Conservation (phyloP, 176 grass and related monocot species). For the maize (Zea mays) region DNA sequence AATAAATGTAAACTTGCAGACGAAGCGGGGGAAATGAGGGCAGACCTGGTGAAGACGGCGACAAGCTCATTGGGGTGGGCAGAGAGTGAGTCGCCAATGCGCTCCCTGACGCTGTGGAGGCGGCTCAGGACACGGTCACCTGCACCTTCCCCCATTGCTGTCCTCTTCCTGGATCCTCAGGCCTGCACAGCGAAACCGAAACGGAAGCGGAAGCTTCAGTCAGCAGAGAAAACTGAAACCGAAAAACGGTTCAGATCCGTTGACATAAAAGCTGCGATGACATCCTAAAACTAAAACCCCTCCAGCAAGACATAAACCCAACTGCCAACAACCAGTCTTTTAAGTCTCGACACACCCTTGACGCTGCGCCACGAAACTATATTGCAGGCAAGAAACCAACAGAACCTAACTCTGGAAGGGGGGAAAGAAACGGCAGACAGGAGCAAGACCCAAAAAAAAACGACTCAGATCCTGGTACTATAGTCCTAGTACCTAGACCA, state of each 20-base stretch:
- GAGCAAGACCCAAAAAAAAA: not conserved
- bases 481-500: not conserved
- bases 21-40: not conserved
- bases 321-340: not conserved
- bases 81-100: slow-evolving; percentile 81
- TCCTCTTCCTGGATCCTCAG: slow-evolving; percentile 43
- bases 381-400: not conserved
- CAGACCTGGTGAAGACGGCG: slow-evolving; percentile 92
- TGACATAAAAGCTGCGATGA: not conserved
- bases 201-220: not conserved
- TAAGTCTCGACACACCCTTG: not conserved
- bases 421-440: not conserved
- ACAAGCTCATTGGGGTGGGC: slow-evolving; percentile 95
- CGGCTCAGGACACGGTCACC: slow-evolving; percentile 76
- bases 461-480: not conserved
- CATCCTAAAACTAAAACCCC: not conserved
- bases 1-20: not conserved
- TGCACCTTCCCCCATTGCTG: slow-evolving; percentile 62
- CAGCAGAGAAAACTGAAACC: not conserved
- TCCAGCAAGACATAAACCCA: slow-evolving; percentile 19
- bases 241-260: slow-evolving; percentile 17
- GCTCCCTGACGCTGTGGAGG: slow-evolving; percentile 87
- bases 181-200: slow-evolving; percentile 10
- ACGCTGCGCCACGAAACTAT: slow-evolving; percentile 6
- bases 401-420: not conserved